Base-by-base conservation (phyloP, 306 rosid genomes). In the Dryas drummondii region DNA sequence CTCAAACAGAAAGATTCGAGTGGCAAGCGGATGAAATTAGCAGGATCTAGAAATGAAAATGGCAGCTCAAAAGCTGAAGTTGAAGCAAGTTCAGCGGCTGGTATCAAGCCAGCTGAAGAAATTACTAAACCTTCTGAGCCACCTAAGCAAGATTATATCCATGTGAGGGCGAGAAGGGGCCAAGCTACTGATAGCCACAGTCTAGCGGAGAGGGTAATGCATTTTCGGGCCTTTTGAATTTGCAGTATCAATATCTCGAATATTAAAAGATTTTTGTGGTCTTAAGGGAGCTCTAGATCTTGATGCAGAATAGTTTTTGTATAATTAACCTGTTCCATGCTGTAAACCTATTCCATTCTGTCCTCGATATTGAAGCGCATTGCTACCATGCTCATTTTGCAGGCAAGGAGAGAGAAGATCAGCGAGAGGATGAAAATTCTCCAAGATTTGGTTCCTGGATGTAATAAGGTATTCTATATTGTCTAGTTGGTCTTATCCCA, bases 161-260 rank as follows among this genome's bases (percentile, higher is more conserved):
- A 94, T 69, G 98, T 94, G 27, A 84, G 98, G 86, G 98, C 96
- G 7, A 87, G 98, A 85, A 86, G 98, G 76, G 98, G 98, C 81
- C 98, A 94, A 85, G 98, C 98, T 50, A 94, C 98, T n/a, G 98
- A 94, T 82, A 94, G 93, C 76, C 98, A 92, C 81, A 94, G 98
- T 74, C 89, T 94, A 17, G 97, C 96, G 9, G 98, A 94, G 74
- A 90, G 97, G 80, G 98, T 94, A 86, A 77, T 83, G 70, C 70
- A 12, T 54, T 37, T 72, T 65, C 48, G 19, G 68, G 64, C 49
- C 56, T 49, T 17, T 52, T 74, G 12, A 65, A 27, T 56, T 49
- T 86, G n/a, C 73, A 14, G 52, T 75, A 26, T 6, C 0, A 14
- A 42, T 9, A n/a, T 41, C 22, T 44, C 52, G 15, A 45, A 47